Evolutionary conservation across 805 yeast genomes (phyloP).

Genomic region (Candida cerambycidarum): DNA sequence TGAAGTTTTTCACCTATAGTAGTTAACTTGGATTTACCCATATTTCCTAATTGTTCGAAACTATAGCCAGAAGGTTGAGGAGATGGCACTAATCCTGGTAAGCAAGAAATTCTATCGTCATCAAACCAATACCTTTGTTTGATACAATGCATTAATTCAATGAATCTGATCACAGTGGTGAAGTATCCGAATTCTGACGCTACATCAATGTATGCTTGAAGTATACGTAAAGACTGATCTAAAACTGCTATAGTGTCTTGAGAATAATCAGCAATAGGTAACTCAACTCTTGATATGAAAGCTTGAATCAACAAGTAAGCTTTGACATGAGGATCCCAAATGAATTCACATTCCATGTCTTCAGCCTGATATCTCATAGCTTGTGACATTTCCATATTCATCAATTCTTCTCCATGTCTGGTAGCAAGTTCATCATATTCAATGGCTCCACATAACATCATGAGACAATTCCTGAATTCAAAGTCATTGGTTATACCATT

Average conservation of each 20-base stretch:
- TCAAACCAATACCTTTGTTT: slow-evolving; percentile 90
- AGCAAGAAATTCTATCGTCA: slow-evolving; percentile 59
- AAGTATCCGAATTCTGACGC: slow-evolving; percentile 80
- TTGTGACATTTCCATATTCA: slow-evolving; percentile 80
- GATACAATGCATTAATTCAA: slow-evolving; percentile 76
- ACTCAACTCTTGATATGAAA: slow-evolving; percentile 63
- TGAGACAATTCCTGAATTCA: slow-evolving; percentile 62
- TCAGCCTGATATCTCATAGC: slow-evolving; percentile 64
- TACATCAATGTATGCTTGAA: slow-evolving; percentile 90
- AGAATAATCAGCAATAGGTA: slow-evolving; percentile 92
- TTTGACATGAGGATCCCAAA: slow-evolving; percentile 89
- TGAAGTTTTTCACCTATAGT: slow-evolving; percentile 27
- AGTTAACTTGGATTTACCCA: slow-evolving; percentile 32
- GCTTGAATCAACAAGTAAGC: slow-evolving; percentile 73
- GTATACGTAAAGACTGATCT: slow-evolving; percentile 90
- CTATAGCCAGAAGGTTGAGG: neutral
- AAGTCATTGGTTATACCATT: slow-evolving; percentile 47
- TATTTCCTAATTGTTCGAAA: slow-evolving; percentile 38
- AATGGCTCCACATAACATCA: slow-evolving; percentile 57
- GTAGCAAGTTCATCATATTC: slow-evolving; percentile 90
- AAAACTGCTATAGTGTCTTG: slow-evolving; percentile 92
- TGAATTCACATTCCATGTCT: slow-evolving; percentile 55
- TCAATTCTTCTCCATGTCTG: slow-evolving; percentile 86
- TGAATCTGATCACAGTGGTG: slow-evolving; percentile 57
- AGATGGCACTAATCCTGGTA: slow-evolving; percentile 45